Conservation (phyloP, 2,329 filamentous ascomycete genomes). For the Paracamarosporium sp. region DNA sequence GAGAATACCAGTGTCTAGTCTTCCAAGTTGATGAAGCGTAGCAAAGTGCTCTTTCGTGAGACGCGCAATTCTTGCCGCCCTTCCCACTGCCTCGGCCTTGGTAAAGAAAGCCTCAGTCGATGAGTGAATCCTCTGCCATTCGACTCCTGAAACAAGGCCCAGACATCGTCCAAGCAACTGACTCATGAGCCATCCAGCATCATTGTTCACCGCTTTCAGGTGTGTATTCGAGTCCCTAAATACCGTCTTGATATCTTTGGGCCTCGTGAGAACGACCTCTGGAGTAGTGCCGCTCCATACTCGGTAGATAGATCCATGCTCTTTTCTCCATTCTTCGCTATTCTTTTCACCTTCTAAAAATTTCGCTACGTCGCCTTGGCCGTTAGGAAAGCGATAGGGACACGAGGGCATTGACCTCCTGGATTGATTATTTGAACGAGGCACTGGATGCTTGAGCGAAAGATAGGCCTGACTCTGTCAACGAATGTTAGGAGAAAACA, state of each 20-base stretch:
- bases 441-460: too few species aligned
- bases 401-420: constrained; percentile 17
- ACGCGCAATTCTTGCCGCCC: too few species aligned
- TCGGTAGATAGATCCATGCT: constrained; percentile 47
- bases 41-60: too few species aligned
- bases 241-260: constrained; percentile 28
- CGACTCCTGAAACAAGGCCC: too few species aligned
- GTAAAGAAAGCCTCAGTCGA: too few species aligned
- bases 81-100: too few species aligned
- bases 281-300: constrained; percentile 42
- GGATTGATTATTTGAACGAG: too few species aligned
- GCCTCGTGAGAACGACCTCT: constrained; percentile 40
- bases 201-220: constrained; percentile 50
- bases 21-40: too few species aligned
- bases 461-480: too few species aligned
- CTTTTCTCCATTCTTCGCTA: constrained; percentile 37
- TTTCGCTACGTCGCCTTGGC: constrained; percentile 48
- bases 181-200: constrained; percentile 51
- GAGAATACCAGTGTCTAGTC: too few species aligned
- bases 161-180: constrained; percentile 53
- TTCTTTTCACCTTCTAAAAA: constrained; percentile 49
- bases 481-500: too few species aligned
- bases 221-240: constrained; percentile 56
- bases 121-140: too few species aligned
- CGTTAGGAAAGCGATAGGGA: constrained; percentile 28